Percentiles rank a stretch among this genome's conserved stretches.
These are phyloP conservation scores for Wolfiporia cocos DNA, from an alignment of 1,284 basidiomycete species.

Conservation along the genomic window DNA sequence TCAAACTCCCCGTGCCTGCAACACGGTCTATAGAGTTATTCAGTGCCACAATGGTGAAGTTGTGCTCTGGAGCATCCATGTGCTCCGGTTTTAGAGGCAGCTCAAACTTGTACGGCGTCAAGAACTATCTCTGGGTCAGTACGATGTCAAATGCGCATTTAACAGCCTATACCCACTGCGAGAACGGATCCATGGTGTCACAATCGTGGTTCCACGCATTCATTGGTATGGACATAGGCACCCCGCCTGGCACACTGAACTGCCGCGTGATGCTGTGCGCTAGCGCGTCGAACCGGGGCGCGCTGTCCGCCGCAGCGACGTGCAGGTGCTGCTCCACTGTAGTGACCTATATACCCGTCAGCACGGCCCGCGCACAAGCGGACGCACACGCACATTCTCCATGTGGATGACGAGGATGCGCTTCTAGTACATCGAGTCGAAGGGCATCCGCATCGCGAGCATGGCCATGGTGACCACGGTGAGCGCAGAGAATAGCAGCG, in stretches of 20 bases:
- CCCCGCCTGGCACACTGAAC: constrained; percentile 44
- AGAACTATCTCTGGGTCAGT: too few species aligned
- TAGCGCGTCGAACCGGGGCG: constrained; percentile 65
- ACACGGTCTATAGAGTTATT: too few species aligned
- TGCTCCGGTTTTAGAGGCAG: too few species aligned
- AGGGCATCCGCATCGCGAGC: constrained; percentile 60
- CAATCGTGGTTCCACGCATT: constrained; percentile 79
- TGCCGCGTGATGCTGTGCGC: constrained; percentile 55
- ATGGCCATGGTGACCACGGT: constrained; percentile 53
- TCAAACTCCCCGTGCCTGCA: constrained; percentile 56
- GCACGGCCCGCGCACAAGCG: background rate
- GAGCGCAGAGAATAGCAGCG: constrained; percentile 37
- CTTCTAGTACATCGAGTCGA: too few species aligned
- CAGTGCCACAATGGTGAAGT: too few species aligned
- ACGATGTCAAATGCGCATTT: background rate
- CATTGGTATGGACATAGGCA: constrained; percentile 42
- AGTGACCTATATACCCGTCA: constrained; percentile 51
- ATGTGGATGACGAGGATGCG: constrained; percentile 73
- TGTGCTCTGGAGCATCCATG: too few species aligned
- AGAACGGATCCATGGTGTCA: constrained; percentile 87
- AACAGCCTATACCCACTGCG: constrained; percentile 41
- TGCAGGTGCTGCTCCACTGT: constrained; percentile 74
- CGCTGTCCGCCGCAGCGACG: constrained; percentile 80
- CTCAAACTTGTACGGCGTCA: too few species aligned
- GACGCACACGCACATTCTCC: constrained; percentile 68